Base-by-base conservation (phyloP, 176 grass and related monocot genomes). In the Poa pratensis region DNA sequence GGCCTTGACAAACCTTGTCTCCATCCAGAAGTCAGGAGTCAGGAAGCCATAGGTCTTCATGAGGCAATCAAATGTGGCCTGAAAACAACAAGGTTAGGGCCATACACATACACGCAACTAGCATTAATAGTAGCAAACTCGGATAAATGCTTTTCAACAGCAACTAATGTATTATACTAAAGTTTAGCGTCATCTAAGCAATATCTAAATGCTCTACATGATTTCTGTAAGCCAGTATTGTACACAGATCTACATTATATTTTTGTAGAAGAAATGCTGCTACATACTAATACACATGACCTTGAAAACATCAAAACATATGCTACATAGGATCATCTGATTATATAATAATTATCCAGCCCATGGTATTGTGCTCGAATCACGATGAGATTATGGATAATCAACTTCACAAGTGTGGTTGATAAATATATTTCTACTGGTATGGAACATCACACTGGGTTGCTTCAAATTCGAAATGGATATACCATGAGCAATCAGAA, bases 31-130 rank as follows among this genome's bases (percentile, higher is more conserved):
- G 76, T 95, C 93, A 11, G 88, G 93, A 22, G 93, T 95, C 17
- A 95, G 79, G 87, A 95, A 95, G 50, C 93, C 93, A 54, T 95
- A 95, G 10, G 93, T 92, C 79, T 95, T 92, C 93, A 95, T 95
- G 12, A 95, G 87, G 63, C 93, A 95, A 39, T 95, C 90, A 61
- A 95, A 95, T 6, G 93, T 95, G 4, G 93, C 93, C 93, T 95
- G 85, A 18, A 61, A 40, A 86, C 8, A 39, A 26, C 13, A 59
- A 10, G 5, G 53, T 51, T 32, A 77, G 18, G 1, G 4, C n/a
- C 15, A 57, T 64, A 69, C 35, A 72, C 34, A 63, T 19, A 37
- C 45, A 13, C 1, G 27, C 9, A 27, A 14, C 51, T 52, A 75
- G 15, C 32, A 51, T 20, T 52, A 10, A 14, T 53, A 37, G 8